Percentiles rank a stretch among this genome's conserved stretches.
Conservation (phyloP, 2,329 filamentous ascomycete genomes). For the Ophiostoma quercus region DNA sequence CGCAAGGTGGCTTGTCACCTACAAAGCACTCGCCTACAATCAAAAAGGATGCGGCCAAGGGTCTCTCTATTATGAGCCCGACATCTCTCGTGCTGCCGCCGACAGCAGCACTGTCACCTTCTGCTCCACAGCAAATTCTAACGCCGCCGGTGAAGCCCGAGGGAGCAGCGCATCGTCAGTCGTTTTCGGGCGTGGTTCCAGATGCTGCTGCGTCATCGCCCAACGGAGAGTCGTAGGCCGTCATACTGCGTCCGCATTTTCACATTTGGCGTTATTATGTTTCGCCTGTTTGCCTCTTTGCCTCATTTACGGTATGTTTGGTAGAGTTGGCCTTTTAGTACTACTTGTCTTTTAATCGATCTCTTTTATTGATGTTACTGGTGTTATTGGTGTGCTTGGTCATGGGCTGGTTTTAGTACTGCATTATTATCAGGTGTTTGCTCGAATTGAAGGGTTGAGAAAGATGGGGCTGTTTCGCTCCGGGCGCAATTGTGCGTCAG, state of each 20-base stretch:
- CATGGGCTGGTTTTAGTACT: not conserved
- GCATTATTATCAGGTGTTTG: constrained; percentile 1
- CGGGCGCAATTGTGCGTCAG: not conserved
- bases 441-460: not conserved
- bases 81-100: constrained; percentile 52
- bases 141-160: constrained; percentile 56
- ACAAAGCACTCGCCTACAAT: constrained; percentile 48
- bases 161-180: constrained; percentile 33
- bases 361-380: not conserved
- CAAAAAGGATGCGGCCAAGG: constrained; percentile 32
- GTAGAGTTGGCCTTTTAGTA: not conserved
- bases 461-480: not conserved
- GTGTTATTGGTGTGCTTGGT: not conserved
- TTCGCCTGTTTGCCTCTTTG: not conserved
- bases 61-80: constrained; percentile 32
- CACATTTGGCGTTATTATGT: not conserved
- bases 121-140: constrained; percentile 51
- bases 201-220: constrained; percentile 1
- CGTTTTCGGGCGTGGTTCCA: constrained; percentile 4
- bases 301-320: not conserved
- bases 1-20: constrained; percentile 47
- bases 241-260: not conserved
- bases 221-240: not conserved
- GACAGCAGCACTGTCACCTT: constrained; percentile 52
- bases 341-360: not conserved